Percentiles rank a stretch among this genome's conserved stretches.
phyloP scores from a whole-genome alignment of 2,329 filamentous ascomycete genomes.

The Tolypocladium sp. region DNA sequence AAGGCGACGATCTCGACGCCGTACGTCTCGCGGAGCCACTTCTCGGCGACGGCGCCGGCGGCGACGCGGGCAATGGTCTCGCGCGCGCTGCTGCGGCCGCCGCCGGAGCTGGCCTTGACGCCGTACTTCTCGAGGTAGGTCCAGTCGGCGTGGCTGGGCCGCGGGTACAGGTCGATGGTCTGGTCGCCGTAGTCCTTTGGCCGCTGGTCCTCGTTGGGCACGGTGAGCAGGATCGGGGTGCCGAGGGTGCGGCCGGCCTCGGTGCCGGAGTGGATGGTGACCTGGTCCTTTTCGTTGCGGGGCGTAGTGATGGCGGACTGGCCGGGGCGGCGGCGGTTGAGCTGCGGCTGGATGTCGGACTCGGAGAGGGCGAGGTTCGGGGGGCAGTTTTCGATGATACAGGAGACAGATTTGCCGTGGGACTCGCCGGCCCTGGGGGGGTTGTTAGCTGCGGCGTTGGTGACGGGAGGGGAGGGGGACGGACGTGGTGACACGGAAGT shows the following conservation, averaged over 20 bases:
- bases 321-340: constrained; percentile 82
- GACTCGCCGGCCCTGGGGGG: constrained; percentile 45
- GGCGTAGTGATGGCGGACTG: constrained; percentile 88
- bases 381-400: constrained; percentile 88
- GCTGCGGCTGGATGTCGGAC: constrained; percentile 84
- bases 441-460: constrained; percentile 5
- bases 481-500: constrained; percentile 77
- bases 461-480: constrained; percentile 53
- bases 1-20: constrained; percentile 89
- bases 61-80: constrained; percentile 93
- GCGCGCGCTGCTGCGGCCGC: constrained; percentile 82
- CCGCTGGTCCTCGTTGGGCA: constrained; percentile 86
- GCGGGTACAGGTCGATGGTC: constrained; percentile 86
- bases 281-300: constrained; percentile 82
- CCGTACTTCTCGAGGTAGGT: constrained; percentile 98
- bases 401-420: constrained; percentile 86
- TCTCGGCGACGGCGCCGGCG: constrained; percentile 85
- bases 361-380: constrained; percentile 81
- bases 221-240: constrained; percentile 79
- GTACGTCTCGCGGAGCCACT: constrained; percentile 74
- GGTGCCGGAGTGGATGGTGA: constrained; percentile 86
- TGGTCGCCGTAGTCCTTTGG: constrained; percentile 83
- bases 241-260: constrained; percentile 86
- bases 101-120: constrained; percentile 81
- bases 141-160: constrained; percentile 91